Conservation (phyloP, 441 rosid species). For the Erodium texanum region DNA sequence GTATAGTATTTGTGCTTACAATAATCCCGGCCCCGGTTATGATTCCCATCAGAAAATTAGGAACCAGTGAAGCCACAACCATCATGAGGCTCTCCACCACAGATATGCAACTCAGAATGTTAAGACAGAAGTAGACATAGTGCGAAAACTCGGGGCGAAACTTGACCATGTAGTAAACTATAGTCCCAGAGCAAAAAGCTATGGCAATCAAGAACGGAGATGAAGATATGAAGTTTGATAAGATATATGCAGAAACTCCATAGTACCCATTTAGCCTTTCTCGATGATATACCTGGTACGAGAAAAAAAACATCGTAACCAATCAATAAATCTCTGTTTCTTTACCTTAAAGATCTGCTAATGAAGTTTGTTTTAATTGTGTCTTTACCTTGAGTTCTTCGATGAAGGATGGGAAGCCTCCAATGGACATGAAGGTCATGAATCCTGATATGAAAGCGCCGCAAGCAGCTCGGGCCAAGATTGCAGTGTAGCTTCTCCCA, state of each 20-base stretch:
- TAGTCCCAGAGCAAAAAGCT: constrained; percentile 33
- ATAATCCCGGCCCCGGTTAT: constrained; percentile 60
- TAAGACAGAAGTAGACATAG: constrained; percentile 37
- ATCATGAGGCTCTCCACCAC: constrained; percentile 71
- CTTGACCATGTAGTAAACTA: constrained; percentile 61
- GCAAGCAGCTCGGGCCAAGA: constrained; percentile 66
- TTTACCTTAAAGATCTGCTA: not conserved
- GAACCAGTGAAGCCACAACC: constrained; percentile 71
- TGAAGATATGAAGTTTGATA: constrained; percentile 63
- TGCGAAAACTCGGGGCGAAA: constrained; percentile 44
- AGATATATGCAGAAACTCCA: constrained; percentile 49
- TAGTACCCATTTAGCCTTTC: constrained; percentile 73
- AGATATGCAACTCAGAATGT: constrained; percentile 39
- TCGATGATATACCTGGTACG: constrained; percentile 42
- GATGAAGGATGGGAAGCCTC: constrained; percentile 91
- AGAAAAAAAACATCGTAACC: too few relatives aligned
- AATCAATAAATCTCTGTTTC: too few relatives aligned
- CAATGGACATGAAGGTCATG: constrained; percentile 93
- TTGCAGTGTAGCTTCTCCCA: constrained; percentile 45
- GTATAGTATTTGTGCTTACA: constrained; percentile 26
- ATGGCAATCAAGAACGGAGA: constrained; percentile 46
- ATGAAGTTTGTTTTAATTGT: not conserved
- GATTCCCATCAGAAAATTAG: constrained; percentile 71
- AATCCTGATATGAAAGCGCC: constrained; percentile 75
- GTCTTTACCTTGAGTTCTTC: constrained; percentile 74